Evolutionary conservation across 2,329 filamentous ascomycete genomes (phyloP).

Genomic region (Aspergillus terreus): DNA sequence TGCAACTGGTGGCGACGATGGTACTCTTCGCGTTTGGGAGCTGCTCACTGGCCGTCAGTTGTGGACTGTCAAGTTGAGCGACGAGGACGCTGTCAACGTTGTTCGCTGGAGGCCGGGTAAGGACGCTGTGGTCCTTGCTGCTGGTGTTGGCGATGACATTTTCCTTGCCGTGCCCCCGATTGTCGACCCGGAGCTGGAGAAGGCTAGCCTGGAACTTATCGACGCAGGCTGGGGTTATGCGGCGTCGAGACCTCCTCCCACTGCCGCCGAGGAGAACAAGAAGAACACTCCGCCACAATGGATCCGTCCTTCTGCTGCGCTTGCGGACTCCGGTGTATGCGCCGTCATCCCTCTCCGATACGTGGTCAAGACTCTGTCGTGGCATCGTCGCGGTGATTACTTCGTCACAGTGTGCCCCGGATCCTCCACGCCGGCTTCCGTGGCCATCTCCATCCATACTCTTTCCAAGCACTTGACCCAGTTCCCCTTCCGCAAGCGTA

Average conservation of each 20-base stretch:
- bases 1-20: constrained; percentile 91
- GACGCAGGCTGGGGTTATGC: constrained; percentile 93
- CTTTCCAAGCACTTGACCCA: constrained; percentile 93
- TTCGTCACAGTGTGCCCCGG: constrained; percentile 83
- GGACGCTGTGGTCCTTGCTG: constrained; percentile 76
- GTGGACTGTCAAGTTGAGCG: constrained; percentile 76
- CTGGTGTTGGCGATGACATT: constrained; percentile 77
- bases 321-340: constrained; percentile 72
- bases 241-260: constrained; percentile 52
- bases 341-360: constrained; percentile 76
- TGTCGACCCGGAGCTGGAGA: constrained; percentile 68
- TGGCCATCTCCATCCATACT: constrained; percentile 88
- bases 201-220: constrained; percentile 69
- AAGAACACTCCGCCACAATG: constrained; percentile 79
- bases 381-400: constrained; percentile 93
- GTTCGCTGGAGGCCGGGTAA: constrained; percentile 86
- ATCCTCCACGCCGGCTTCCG: constrained; percentile 44
- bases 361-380: constrained; percentile 80
- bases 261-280: constrained; percentile 51
- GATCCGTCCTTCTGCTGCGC: constrained; percentile 69
- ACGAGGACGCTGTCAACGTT: constrained; percentile 74
- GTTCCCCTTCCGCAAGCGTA: constrained; percentile 75
- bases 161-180: constrained; percentile 77
- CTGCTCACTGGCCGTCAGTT: constrained; percentile 80
- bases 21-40: constrained; percentile 87